Evolutionary conservation across 2,329 filamentous ascomycete species (phyloP), one percentile per base, ranked within the genome.

Genomic region (Pyricularia grisea): DNA sequence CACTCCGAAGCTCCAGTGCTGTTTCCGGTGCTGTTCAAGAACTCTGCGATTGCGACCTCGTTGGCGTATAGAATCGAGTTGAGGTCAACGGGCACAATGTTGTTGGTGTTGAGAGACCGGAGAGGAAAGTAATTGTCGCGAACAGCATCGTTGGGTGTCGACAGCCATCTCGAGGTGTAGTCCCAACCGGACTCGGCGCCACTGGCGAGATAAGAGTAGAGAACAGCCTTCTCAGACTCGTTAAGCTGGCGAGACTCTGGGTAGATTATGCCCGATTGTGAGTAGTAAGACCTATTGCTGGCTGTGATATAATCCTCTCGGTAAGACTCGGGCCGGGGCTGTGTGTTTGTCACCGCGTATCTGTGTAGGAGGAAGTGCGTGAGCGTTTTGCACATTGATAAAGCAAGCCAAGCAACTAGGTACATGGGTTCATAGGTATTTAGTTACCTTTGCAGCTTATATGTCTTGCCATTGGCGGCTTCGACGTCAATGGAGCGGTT

Each of bases 51-150:
- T 67, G 83, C 81, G 1, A 85, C 78, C 73, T 91, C 89, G 72
- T 89, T 90, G 73, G 83, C 83, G 76, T 90, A 91, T 10, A 91
- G 78, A 64, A 91, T 90, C 1, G 88, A 86, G 77, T 91, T 91
- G 71, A 91, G 82, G 69, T 90, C 88, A 2, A 91, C 87, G 1
- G 87, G 87, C 1, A 91, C 79, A 12, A 85, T 82, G 65, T 86
- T 82, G 69, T 80, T 78, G 7, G 84, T 84, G 76, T 90, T 90
- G 63, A 90, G 82, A 17, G 84, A 88, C 36, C 88, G 84, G 10
- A 91, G 81, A 0, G 89, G 88, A 77, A 91, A 91, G 75, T 87
- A 90, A 25, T 84, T 81, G 72, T 90, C 86, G 30, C 79, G 77
- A 42, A 83, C 83, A 7, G 88, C 87, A 74, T 90, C 88, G 4